phyloP scores from a whole-genome alignment of 495 filamentous ascomycete species.

The Penicillium odoratum region DNA sequence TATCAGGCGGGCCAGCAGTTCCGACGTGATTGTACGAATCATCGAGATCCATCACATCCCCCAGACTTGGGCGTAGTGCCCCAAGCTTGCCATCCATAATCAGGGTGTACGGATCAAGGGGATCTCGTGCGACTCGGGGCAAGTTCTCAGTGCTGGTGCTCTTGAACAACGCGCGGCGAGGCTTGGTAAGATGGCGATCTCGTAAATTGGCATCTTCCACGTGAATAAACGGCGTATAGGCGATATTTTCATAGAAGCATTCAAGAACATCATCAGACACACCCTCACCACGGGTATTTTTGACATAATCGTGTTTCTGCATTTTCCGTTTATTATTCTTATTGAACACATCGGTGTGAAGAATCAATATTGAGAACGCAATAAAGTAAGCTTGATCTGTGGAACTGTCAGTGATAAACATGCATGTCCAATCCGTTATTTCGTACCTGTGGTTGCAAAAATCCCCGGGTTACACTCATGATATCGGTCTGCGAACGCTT shows the following conservation, averaged over 20 bases:
- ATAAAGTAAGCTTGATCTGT: conserved; percentile 94
- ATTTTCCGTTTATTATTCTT: conserved; percentile 99
- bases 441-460: conserved; percentile 72
- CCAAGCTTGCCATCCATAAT: conserved; percentile 89
- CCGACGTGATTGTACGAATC: conserved; percentile 90
- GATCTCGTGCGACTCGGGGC: conserved; percentile 69
- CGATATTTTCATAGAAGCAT: conserved; percentile 98
- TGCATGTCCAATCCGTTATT: neutral
- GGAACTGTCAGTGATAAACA: neutral
- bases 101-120: conserved; percentile 90
- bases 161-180: conserved; percentile 74
- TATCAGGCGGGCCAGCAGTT: conserved; percentile 68
- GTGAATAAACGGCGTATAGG: conserved; percentile 95
- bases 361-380: conserved; percentile 91
- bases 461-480: conserved; percentile 98
- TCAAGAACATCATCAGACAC: conserved; percentile 89
- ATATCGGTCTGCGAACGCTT: conserved; percentile 94
- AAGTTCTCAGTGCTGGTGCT: conserved; percentile 65
- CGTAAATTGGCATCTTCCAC: conserved; percentile 91
- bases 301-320: conserved; percentile 94
- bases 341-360: conserved; percentile 98
- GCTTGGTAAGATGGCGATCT: conserved; percentile 68
- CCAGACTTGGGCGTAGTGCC: conserved; percentile 75
- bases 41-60: conserved; percentile 87
- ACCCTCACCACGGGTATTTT: conserved; percentile 86